A percentile compares a stretch with the other conserved stretches of the same genome.
These are phyloP conservation scores for Verticillium longisporum DNA, from an alignment of 2,329 filamentous ascomycete genomes.

Conservation along the genomic window DNA sequence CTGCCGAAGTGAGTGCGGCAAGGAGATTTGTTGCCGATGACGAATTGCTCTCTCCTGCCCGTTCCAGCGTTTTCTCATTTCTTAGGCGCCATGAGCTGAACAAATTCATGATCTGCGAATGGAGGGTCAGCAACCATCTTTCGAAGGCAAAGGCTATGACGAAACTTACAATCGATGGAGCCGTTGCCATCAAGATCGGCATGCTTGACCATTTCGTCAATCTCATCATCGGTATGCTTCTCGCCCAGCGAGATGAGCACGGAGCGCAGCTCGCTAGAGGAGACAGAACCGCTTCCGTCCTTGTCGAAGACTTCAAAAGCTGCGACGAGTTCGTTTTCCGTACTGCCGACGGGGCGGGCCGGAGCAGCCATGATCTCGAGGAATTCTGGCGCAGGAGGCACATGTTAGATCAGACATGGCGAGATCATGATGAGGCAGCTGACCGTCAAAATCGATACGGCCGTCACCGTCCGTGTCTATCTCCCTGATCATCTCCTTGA, in stretches of 20 bases:
- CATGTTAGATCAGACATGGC: not conserved
- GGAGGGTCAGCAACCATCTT: slow-evolving; percentile 1
- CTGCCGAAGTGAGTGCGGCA: not conserved
- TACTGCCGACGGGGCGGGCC: slow-evolving; percentile 7
- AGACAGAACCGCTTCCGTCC: slow-evolving; percentile 13
- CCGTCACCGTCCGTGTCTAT: slow-evolving; percentile 12
- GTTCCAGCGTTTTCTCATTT: not conserved
- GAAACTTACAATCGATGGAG: slow-evolving; percentile 11
- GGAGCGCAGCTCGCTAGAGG: slow-evolving; percentile 12
- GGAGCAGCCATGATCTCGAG: slow-evolving; percentile 13
- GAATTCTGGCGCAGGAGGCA: slow-evolving; percentile 5
- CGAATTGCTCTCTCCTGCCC: not conserved
- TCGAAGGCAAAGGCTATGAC: not conserved
- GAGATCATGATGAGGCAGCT: not conserved
- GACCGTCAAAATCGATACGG: slow-evolving; percentile 11
- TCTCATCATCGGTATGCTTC: slow-evolving; percentile 13
- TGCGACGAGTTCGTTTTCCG: slow-evolving; percentile 11
- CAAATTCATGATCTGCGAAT: slow-evolving; percentile 10
- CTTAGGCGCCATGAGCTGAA: slow-evolving; percentile 13
- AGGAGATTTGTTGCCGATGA: not conserved
- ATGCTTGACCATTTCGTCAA: slow-evolving; percentile 13
- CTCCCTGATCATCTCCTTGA: slow-evolving; percentile 13
- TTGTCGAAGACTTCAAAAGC: slow-evolving; percentile 14
- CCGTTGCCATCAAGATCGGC: slow-evolving; percentile 13
- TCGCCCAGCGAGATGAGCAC: slow-evolving; percentile 13